Evolutionary conservation across 768 basidiomycete species (phyloP).

Genomic region (Rhizopogon rudus): DNA sequence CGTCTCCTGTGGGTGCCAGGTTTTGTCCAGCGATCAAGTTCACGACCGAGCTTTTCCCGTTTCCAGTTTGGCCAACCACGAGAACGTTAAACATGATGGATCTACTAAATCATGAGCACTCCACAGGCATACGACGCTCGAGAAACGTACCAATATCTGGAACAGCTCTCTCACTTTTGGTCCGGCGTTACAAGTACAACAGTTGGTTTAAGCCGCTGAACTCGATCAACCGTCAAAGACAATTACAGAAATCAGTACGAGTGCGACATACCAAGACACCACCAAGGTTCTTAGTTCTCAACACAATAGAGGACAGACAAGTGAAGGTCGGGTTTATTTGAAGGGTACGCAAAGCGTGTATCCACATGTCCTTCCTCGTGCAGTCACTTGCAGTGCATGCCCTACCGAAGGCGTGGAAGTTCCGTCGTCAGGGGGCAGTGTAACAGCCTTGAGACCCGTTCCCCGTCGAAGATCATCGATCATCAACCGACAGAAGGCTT

Average conservation of each 20-base stretch:
- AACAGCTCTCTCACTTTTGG: not conserved
- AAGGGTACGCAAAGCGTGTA: not conserved
- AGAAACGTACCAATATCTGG: not conserved
- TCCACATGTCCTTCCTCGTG: not conserved
- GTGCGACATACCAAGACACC: not conserved
- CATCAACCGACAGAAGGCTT: too few species aligned
- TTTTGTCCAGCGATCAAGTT: constrained; percentile 22
- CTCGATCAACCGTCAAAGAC: not conserved
- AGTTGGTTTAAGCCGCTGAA: not conserved
- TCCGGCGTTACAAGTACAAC: not conserved
- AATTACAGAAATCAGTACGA: not conserved
- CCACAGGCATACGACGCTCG: not conserved
- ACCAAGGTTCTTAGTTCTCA: not conserved
- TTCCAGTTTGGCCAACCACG: constrained; percentile 23
- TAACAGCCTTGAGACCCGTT: not conserved
- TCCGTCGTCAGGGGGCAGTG: not conserved
- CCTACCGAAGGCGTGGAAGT: too few species aligned
- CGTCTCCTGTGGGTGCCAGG: constrained; percentile 17
- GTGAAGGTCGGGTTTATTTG: not conserved
- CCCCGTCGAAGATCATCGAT: too few species aligned
- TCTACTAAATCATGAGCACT: not conserved
- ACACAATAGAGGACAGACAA: too few species aligned
- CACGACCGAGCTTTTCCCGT: constrained; percentile 26
- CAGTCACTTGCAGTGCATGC: not conserved
- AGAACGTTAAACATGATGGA: constrained; percentile 11